Evolutionary conservation across 768 basidiomycete genomes (phyloP).

Genomic region (Ramaria rubella): DNA sequence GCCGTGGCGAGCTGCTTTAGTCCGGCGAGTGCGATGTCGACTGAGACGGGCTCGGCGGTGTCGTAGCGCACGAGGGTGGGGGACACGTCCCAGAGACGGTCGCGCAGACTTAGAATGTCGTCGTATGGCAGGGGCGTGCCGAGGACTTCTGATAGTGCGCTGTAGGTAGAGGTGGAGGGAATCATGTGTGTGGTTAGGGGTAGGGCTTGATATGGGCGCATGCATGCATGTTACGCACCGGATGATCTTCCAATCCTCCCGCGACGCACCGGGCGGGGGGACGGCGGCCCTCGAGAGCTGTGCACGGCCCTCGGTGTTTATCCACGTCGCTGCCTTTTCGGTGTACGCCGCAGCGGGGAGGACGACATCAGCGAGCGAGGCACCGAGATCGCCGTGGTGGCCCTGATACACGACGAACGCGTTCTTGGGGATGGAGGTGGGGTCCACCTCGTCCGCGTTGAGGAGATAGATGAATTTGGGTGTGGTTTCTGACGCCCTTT

Average conservation of each 20-base stretch:
- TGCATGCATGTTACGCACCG: no score
- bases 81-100: constrained; percentile 95
- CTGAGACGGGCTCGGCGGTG: constrained; percentile 65
- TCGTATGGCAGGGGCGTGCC: constrained; percentile 83
- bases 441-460: constrained; percentile 91
- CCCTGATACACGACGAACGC: constrained; percentile 99
- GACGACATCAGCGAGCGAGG: constrained; percentile 95
- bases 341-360: constrained; percentile 92
- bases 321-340: constrained; percentile 85
- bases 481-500: constrained; percentile 61
- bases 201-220: no score
- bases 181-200: no score
- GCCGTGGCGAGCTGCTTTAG: constrained; percentile 49
- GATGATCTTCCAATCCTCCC: constrained; percentile 98
- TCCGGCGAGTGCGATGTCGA: constrained; percentile 64
- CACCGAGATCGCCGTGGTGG: constrained; percentile 95
- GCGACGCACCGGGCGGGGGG: constrained; percentile 85
- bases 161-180: no score
- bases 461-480: constrained; percentile 97
- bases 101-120: constrained; percentile 72
- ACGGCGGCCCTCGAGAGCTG: constrained; percentile 91
- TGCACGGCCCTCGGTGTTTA: constrained; percentile 92
- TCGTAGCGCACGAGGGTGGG: constrained; percentile 87
- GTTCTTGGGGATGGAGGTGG: constrained; percentile 77
- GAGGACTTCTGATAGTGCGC: constrained; percentile 87